Conservation (phyloP, 352 stramenopile species). For the Phytophthora vignae region DNA sequence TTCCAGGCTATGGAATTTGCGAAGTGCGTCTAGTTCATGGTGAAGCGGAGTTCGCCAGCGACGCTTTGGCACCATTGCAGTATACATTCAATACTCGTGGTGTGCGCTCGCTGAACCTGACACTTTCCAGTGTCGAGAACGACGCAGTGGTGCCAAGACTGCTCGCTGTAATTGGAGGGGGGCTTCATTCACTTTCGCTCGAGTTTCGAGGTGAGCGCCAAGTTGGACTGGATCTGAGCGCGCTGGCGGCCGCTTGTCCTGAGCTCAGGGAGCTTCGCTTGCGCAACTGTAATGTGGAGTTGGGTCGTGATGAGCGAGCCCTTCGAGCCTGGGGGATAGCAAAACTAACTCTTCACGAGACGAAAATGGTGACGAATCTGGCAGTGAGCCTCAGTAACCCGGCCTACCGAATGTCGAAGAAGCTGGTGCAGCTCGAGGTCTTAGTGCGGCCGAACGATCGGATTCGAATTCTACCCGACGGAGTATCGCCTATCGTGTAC, state of each 20-base stretch:
- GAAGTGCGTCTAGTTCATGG: neutral
- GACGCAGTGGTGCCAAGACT: neutral
- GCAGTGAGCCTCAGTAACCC: neutral
- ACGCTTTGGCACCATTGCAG: neutral
- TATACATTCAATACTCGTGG: neutral
- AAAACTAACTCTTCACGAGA: neutral
- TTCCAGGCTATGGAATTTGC: neutral
- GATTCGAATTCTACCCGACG: too few species aligned
- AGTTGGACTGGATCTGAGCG: neutral
- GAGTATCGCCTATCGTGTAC: too few species aligned
- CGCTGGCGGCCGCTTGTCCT: conserved; percentile 1
- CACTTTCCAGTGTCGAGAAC: neutral
- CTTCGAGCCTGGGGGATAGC: conserved; percentile 1
- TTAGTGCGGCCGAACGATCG: neutral
- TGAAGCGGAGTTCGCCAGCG: neutral
- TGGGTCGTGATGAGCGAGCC: neutral
- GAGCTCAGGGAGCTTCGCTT: neutral
- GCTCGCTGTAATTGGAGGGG: neutral
- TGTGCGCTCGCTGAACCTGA: conserved; percentile 1
- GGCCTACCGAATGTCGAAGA: neutral
- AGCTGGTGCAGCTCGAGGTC: neutral
- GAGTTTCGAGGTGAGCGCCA: neutral
- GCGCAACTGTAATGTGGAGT: neutral
- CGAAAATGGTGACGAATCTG: neutral
- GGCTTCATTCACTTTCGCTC: neutral